Conservation (phyloP, 129 eudicot genomes). For the Escallonia rubra region DNA sequence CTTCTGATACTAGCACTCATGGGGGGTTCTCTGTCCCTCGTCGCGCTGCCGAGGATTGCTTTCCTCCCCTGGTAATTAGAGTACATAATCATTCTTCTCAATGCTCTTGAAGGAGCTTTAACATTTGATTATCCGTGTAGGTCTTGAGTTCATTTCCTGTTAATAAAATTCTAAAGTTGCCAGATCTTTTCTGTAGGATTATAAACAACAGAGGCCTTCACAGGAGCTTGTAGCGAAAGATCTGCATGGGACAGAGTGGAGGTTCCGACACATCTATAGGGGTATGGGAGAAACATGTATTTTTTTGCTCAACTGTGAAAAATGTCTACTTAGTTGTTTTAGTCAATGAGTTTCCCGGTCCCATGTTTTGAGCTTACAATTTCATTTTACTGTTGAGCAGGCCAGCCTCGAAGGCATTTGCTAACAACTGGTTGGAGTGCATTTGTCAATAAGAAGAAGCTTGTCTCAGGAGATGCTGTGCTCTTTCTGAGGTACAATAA, state of each 20-base stretch:
- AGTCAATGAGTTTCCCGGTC: neutral
- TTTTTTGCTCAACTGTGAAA: too few species aligned
- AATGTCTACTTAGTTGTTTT: neutral
- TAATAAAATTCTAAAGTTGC: neutral
- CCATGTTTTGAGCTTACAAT: neutral
- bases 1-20: constrained; percentile 96
- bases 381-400: constrained; percentile 32
- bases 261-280: constrained; percentile 85
- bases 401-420: constrained; percentile 96
- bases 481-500: constrained; percentile 69
- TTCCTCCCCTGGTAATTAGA: constrained; percentile 74
- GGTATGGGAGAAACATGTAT: constrained; percentile 30
- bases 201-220: constrained; percentile 88
- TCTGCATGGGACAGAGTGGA: constrained; percentile 87
- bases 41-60: constrained; percentile 98
- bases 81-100: neutral
- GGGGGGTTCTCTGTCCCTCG: constrained; percentile 99
- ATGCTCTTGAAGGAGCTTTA: neutral
- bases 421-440: constrained; percentile 99
- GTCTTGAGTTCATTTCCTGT: neutral
- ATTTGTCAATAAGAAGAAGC: constrained; percentile 89
- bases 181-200: constrained; percentile 42
- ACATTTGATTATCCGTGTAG: neutral
- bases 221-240: constrained; percentile 96
- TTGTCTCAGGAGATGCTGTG: constrained; percentile 97